A percentile compares a stretch with the other conserved stretches of the same genome.
Conservation (phyloP, 2,329 filamentous ascomycete genomes). For the Penicillium sclerotiorum region DNA sequence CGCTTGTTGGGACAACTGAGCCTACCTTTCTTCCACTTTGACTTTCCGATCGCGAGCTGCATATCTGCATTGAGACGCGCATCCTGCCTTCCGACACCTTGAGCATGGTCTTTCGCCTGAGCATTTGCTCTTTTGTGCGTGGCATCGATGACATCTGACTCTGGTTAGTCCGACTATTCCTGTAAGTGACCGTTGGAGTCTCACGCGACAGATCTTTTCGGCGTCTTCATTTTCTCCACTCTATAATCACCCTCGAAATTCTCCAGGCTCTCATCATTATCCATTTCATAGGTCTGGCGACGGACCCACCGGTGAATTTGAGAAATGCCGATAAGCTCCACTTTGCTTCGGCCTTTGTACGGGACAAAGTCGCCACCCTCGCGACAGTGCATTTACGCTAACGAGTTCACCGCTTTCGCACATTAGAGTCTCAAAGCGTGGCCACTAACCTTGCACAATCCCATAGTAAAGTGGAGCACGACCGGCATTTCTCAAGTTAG, state of each 20-base stretch:
- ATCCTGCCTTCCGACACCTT: slow-evolving; percentile 15
- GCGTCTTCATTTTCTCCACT: not conserved
- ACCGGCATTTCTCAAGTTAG: not conserved
- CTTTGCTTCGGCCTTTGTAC: no score
- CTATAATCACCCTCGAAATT: not conserved
- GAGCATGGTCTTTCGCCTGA: slow-evolving; percentile 19
- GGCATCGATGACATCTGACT: slow-evolving; percentile 18
- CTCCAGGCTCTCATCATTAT: no score
- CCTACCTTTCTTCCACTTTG: slow-evolving; percentile 22
- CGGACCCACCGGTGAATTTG: no score
- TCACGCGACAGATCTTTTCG: slow-evolving; percentile 7
- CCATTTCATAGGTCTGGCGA: no score
- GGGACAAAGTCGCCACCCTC: no score
- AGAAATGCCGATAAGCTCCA: no score
- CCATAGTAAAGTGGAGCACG: no score
- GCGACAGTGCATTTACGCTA: no score
- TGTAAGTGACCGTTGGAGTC: not conserved
- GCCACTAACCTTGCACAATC: no score
- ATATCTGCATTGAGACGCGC: slow-evolving; percentile 16
- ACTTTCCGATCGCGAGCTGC: slow-evolving; percentile 22
- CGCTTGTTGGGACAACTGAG: no score
- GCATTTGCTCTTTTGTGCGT: slow-evolving; percentile 23
- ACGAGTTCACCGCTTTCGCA: no score
- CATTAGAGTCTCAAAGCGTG: no score
- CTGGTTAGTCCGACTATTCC: not conserved